phyloP scores from a whole-genome alignment of 805 yeast species.

The Yamadazyma akitaensis region DNA sequence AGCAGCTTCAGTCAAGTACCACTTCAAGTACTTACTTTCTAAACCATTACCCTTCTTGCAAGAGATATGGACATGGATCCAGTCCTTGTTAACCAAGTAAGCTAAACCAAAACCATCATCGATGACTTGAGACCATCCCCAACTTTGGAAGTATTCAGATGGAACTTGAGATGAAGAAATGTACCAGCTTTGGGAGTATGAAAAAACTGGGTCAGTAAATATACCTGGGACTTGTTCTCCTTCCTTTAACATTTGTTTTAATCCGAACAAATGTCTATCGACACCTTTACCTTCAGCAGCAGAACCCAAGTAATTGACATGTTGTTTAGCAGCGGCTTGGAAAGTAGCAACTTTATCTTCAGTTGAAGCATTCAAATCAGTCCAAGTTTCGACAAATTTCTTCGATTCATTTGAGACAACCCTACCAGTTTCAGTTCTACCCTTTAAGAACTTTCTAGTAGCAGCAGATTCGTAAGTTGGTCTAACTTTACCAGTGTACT shows the following conservation, averaged over 20 bases:
- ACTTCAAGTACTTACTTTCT: constrained; percentile 55
- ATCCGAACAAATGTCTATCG: constrained; percentile 91
- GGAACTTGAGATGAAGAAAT: constrained; percentile 87
- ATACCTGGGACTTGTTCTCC: constrained; percentile 64
- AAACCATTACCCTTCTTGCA: constrained; percentile 62
- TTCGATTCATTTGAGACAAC: constrained; percentile 71
- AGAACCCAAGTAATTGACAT: constrained; percentile 64
- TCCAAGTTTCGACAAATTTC: constrained; percentile 72
- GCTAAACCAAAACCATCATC: constrained; percentile 94
- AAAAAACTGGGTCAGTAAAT: constrained; percentile 71
- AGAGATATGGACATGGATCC: constrained; percentile 82
- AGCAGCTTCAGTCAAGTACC: constrained; percentile 73
- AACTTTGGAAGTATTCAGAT: constrained; percentile 76
- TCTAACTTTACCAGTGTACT: constrained; percentile 70
- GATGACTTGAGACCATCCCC: constrained; percentile 95
- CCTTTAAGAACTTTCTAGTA: constrained; percentile 81
- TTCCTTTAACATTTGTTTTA: constrained; percentile 63
- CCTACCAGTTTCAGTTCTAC: constrained; percentile 94
- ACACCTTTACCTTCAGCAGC: constrained; percentile 88
- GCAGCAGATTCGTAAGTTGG: constrained; percentile 98
- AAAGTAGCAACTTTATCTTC: constrained; percentile 64
- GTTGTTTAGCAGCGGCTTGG: constrained; percentile 70
- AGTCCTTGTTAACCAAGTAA: constrained; percentile 83
- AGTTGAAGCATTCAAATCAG: constrained; percentile 46
- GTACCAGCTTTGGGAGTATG: constrained; percentile 81